Conservation (phyloP, 306 rosid species). For the Gastrolobium villosum region DNA sequence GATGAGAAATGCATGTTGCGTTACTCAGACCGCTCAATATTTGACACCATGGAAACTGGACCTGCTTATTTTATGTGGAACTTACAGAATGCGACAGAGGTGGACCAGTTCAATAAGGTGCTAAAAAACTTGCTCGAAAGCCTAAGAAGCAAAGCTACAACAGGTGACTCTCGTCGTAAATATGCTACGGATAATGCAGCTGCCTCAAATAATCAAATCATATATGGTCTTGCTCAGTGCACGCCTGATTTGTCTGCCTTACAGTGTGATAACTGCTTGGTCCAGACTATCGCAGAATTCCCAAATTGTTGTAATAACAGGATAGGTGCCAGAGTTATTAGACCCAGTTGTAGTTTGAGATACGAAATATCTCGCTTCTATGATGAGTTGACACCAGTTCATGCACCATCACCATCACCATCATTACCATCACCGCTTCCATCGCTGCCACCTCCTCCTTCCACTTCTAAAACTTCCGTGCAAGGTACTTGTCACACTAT, state of each 20-base stretch:
- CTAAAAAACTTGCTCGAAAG: not conserved
- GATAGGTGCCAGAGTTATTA: slow-evolving; percentile 33
- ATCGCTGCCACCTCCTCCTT: not conserved
- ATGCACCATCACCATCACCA: not conserved
- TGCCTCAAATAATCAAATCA: not conserved
- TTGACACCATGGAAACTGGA: slow-evolving; percentile 7
- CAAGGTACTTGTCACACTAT: slow-evolving; percentile 20
- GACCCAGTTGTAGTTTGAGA: slow-evolving; percentile 49
- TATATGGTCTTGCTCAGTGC: slow-evolving; percentile 59
- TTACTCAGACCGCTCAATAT: slow-evolving; percentile 48
- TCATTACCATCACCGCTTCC: not conserved
- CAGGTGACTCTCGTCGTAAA: slow-evolving; percentile 29
- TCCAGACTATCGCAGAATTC: not conserved
- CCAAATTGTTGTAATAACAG: slow-evolving; percentile 35
- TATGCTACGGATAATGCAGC: not conserved
- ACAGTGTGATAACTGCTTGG: slow-evolving; percentile 46
- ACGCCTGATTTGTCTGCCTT: slow-evolving; percentile 42
- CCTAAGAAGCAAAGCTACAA: not conserved
- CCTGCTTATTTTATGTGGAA: not conserved
- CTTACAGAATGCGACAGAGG: not conserved
- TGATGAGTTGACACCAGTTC: not conserved
- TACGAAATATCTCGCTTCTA: slow-evolving; percentile 12
- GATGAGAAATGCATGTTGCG: slow-evolving; percentile 49
- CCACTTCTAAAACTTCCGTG: not conserved
- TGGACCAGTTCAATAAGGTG: slow-evolving; percentile 1